Base-by-base conservation (phyloP, 2,329 filamentous ascomycete species). In the Colletotrichum sp. region DNA sequence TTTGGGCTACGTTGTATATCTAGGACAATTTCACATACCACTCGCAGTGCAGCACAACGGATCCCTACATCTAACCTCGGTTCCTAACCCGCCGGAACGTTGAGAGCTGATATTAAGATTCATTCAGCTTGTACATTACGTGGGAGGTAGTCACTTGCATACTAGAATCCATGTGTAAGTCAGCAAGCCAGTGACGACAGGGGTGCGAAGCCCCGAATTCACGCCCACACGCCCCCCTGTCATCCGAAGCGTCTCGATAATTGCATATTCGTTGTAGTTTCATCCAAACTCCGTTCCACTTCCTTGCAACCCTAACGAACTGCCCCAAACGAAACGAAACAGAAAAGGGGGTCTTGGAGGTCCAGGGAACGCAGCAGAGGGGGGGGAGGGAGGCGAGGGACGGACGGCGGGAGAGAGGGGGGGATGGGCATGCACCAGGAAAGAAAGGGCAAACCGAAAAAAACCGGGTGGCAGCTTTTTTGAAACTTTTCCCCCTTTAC, bases 231-330 rank as follows among this genome's bases (percentile, higher is more conserved):
- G 24, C 61, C 68, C 60, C 60, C 34, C 8, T 24, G n/a, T 34
- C 67, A 32, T 10, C 9, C 18, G 34, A 32, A 5, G 15, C 13
- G 9, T 43, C 8, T 34, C 62, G 73, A 21, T 72, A 72, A 36
- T 55, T 67, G 12, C 70, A 75, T 72, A 75, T 38, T 28, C 73
- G 30, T 56, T 26, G 16, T 73, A 72, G 55, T 28, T 36, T 67
- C 69, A 75, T 67, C 60, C 62, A 62, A 48, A 56, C 36, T 67
- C 16, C 60, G 34, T 72, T 24, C 32, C 32, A 26, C 62, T 58
- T 58, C 69, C 73, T 72, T 72, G 73, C 69, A 75, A 75, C 73
- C 69, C 73, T 75, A 64, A 75, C 38, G 69, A 75, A 72, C 55
- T 62, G 69, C 55, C 72, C 55, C 61, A 75, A 75, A 75, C 69